These are phyloP conservation scores for Chlamydomonas sphaeroides DNA, from an alignment of 139 green algal genomes.

Conservation along the genomic window DNA sequence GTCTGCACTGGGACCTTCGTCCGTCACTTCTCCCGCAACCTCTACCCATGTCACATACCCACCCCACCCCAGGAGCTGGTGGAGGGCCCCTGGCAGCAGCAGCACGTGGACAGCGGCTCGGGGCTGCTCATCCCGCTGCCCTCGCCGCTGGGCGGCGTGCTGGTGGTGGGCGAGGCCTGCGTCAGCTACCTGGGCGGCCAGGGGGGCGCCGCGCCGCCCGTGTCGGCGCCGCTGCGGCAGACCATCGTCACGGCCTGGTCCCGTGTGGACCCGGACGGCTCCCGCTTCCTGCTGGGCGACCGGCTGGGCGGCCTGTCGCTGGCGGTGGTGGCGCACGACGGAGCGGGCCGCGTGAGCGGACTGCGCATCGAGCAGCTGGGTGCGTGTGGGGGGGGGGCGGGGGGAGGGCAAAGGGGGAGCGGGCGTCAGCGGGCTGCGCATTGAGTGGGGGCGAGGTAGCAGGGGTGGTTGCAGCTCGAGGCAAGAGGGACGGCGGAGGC, in stretches of 20 bases:
- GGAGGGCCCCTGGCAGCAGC: slow-evolving; percentile 82
- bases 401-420: not conserved
- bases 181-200: slow-evolving; percentile 79
- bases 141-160: slow-evolving; percentile 74
- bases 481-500: too few species aligned
- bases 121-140: slow-evolving; percentile 88
- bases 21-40: too few species aligned
- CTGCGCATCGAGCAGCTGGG: slow-evolving; percentile 88
- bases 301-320: slow-evolving; percentile 82
- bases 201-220: not conserved
- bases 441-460: too few species aligned
- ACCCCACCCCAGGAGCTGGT: slow-evolving; percentile 69
- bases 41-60: too few species aligned
- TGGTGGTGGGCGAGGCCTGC: slow-evolving; percentile 89
- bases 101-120: slow-evolving; percentile 84
- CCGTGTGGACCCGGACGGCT: slow-evolving; percentile 81
- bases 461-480: too few species aligned
- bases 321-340: slow-evolving; percentile 83
- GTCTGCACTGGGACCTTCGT: too few species aligned
- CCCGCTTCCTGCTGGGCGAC: slow-evolving; percentile 90
- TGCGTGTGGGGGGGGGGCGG: slow-evolving; percentile 21
- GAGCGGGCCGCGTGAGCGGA: slow-evolving; percentile 60
- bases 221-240: slow-evolving; percentile 49
- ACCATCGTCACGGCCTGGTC: slow-evolving; percentile 48
- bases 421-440: not conserved